These are phyloP conservation scores for Dictyophora rubrovolvata DNA, from an alignment of 768 basidiomycete species.

Conservation along the genomic window DNA sequence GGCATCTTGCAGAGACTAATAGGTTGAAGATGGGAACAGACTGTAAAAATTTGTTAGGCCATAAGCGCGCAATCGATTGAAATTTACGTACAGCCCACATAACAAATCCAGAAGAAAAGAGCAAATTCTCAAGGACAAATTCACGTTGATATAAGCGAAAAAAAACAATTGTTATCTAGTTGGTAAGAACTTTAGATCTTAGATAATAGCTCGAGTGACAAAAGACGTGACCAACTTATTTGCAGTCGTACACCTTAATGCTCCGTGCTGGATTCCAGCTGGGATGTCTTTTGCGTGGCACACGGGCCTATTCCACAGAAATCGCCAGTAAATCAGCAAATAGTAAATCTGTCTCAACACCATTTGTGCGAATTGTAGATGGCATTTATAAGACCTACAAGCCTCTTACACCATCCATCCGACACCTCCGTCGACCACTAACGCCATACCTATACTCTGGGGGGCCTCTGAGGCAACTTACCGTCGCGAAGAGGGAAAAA, in stretches of 20 bases:
- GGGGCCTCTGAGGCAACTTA: slow-evolving; percentile 74
- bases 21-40: not conserved
- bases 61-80: not conserved
- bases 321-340: slow-evolving; percentile 20
- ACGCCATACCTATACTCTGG: slow-evolving; percentile 79
- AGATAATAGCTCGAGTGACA: not conserved
- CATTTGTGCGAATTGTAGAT: slow-evolving; percentile 7
- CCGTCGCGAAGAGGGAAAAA: slow-evolving; percentile 66
- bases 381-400: slow-evolving; percentile 81
- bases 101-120: no score
- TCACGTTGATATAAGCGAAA: not conserved
- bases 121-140: not conserved
- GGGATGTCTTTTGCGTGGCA: not conserved
- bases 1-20: not conserved
- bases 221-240: not conserved
- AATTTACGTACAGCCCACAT: no score
- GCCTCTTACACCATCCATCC: slow-evolving; percentile 75
- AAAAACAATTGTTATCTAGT: not conserved
- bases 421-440: slow-evolving; percentile 77
- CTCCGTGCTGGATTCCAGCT: not conserved
- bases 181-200: not conserved
- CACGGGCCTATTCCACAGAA: slow-evolving; percentile 29
- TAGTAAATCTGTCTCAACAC: not conserved
- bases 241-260: not conserved
- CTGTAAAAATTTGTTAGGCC: not conserved